Conservation (phyloP, 257 asterid genomes). For the Solanum pinnatisectum region DNA sequence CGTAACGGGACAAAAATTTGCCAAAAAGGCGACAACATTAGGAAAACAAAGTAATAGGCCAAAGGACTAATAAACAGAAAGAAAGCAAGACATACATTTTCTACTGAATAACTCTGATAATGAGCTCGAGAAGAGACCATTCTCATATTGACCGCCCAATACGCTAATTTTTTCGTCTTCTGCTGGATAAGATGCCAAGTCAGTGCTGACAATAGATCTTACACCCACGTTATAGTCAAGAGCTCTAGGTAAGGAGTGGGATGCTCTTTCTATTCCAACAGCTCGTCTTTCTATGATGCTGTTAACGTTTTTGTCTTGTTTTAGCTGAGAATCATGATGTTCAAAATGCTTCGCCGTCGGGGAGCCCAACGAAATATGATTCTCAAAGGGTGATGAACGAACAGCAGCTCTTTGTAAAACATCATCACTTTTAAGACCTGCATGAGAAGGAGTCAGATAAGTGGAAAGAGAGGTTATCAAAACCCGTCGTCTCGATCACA, state of each 20-base stretch:
- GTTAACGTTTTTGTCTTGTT: slow-evolving; percentile 47
- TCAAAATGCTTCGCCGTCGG: slow-evolving; percentile 41
- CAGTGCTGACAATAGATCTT: slow-evolving; percentile 33
- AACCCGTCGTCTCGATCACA: not conserved
- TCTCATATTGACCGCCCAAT: slow-evolving; percentile 67
- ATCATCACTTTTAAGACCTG: slow-evolving; percentile 61
- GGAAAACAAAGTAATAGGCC: not conserved
- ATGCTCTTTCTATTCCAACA: slow-evolving; percentile 48
- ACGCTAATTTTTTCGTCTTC: slow-evolving; percentile 55
- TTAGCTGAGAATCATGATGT: slow-evolving; percentile 46
- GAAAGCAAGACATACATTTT: slow-evolving; percentile 47
- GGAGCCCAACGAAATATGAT: slow-evolving; percentile 43
- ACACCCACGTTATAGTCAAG: slow-evolving; percentile 51
- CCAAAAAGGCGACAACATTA: not conserved
- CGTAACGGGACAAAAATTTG: not conserved
- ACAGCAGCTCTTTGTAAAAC: slow-evolving; percentile 28
- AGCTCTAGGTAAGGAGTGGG: slow-evolving; percentile 66
- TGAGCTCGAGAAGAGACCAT: slow-evolving; percentile 92
- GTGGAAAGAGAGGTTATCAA: not conserved
- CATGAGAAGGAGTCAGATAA: slow-evolving; percentile 2
- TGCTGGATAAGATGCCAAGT: slow-evolving; percentile 37
- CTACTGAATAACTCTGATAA: slow-evolving; percentile 71
- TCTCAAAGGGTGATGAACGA: slow-evolving; percentile 51
- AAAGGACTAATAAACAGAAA: not conserved
- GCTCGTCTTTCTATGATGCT: slow-evolving; percentile 36